These are phyloP conservation scores for Effrenium voratum DNA, from an alignment of 73 alveolate species.

Conservation along the genomic window DNA sequence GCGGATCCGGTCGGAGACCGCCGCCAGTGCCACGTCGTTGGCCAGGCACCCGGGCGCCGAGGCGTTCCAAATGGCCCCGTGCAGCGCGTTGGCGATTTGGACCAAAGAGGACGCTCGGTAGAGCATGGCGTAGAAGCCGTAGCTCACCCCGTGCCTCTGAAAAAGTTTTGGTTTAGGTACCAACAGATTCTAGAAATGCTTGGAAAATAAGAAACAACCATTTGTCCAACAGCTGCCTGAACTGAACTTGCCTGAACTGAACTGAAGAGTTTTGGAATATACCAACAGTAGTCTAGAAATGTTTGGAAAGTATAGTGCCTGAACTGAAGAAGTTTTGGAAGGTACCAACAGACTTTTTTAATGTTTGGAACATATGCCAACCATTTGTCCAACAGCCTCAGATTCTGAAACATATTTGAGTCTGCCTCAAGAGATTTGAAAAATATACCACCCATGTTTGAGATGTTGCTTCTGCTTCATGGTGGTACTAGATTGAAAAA, in stretches of 20 bases:
- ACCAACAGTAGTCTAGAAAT: background rate
- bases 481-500: too few relatives aligned
- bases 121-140: slow-evolving; percentile 89
- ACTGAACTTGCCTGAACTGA: background rate
- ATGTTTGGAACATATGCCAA: too few relatives aligned
- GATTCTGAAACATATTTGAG: too few relatives aligned
- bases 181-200: too few relatives aligned
- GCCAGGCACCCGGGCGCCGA: slow-evolving; percentile 80
- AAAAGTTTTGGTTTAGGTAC: too few relatives aligned
- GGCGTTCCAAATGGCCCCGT: background rate
- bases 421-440: too few relatives aligned
- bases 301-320: background rate
- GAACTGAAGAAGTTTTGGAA: background rate
- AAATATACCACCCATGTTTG: too few relatives aligned
- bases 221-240: background rate
- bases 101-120: slow-evolving; percentile 37
- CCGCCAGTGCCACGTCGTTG: slow-evolving; percentile 77
- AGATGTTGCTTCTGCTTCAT: too few relatives aligned
- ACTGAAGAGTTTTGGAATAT: background rate
- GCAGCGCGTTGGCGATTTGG: background rate
- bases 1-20: slow-evolving; percentile 32
- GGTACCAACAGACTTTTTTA: background rate
- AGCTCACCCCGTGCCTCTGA: slow-evolving; percentile 74
- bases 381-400: too few relatives aligned
- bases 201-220: background rate